Conservation (phyloP, 305 asterid genomes). For the Fraxinus baroniana region DNA sequence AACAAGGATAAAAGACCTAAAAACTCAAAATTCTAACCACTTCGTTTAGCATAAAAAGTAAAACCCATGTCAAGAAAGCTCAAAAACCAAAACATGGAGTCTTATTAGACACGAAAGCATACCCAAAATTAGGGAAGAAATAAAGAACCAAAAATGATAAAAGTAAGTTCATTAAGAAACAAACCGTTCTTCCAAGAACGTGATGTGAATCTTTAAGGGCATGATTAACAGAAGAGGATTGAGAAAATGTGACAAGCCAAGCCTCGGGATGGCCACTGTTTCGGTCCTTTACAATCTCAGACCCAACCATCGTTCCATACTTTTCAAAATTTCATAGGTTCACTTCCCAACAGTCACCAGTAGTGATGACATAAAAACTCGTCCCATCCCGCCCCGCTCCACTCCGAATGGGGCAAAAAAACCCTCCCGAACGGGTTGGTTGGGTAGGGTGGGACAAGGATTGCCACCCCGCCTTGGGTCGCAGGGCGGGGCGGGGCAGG, state of each 20-base stretch:
- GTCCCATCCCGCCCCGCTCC: too few relatives aligned
- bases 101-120: background rate
- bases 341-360: too few relatives aligned
- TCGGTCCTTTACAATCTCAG: conserved; percentile 55
- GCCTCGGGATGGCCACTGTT: conserved; percentile 60
- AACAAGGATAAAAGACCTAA: background rate
- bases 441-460: too few relatives aligned
- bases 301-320: conserved; percentile 58
- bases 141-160: background rate
- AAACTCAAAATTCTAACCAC: background rate
- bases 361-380: too few relatives aligned
- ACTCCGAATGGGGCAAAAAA: too few relatives aligned
- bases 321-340: too few relatives aligned
- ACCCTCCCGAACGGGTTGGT: too few relatives aligned
- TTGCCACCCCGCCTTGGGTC: too few relatives aligned
- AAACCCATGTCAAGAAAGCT: background rate
- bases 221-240: conserved; percentile 50
- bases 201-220: conserved; percentile 71
- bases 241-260: conserved; percentile 74
- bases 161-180: background rate
- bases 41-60: background rate
- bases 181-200: conserved; percentile 65
- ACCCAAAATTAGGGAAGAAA: background rate
- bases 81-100: background rate
- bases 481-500: too few relatives aligned